Evolutionary conservation across 257 asterid genomes (phyloP).

Genomic region (Solanum pimpinellifolium): DNA sequence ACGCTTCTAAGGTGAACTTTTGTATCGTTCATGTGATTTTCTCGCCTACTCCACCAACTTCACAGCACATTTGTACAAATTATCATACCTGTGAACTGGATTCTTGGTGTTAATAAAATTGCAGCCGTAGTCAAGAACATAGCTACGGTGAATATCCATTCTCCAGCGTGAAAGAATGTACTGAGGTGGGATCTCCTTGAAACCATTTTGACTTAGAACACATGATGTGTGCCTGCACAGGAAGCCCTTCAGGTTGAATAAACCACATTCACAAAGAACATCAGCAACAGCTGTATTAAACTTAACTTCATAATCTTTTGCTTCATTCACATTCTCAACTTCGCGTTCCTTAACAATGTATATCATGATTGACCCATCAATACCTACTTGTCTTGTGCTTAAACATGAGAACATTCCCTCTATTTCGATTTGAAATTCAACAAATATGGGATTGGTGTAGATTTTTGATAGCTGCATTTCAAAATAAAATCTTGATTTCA

Average conservation of each 20-base stretch:
- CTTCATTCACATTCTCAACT: constrained; percentile 22
- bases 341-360: constrained; percentile 33
- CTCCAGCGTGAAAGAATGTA: constrained; percentile 55
- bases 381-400: constrained; percentile 14
- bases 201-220: constrained; percentile 34
- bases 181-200: constrained; percentile 52
- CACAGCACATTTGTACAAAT: constrained; percentile 24
- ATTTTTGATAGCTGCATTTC: constrained; percentile 41
- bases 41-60: constrained; percentile 44
- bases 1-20: constrained; percentile 24
- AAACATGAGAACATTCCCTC: constrained; percentile 38
- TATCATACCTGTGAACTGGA: constrained; percentile 45
- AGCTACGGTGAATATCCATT: constrained; percentile 29
- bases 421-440: constrained; percentile 36
- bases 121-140: constrained; percentile 12
- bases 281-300: constrained; percentile 29
- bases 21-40: constrained; percentile 33
- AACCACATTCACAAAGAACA: constrained; percentile 28
- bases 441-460: constrained; percentile 24
- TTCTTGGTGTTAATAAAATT: constrained; percentile 33
- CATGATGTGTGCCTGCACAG: constrained; percentile 47
- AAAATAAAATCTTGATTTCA: constrained; percentile 32
- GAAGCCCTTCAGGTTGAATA: constrained; percentile 51
- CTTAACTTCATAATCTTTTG: constrained; percentile 34
- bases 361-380: constrained; percentile 23